Base-by-base conservation (phyloP, 306 rosid genomes). In the Crataegus laevigata region DNA sequence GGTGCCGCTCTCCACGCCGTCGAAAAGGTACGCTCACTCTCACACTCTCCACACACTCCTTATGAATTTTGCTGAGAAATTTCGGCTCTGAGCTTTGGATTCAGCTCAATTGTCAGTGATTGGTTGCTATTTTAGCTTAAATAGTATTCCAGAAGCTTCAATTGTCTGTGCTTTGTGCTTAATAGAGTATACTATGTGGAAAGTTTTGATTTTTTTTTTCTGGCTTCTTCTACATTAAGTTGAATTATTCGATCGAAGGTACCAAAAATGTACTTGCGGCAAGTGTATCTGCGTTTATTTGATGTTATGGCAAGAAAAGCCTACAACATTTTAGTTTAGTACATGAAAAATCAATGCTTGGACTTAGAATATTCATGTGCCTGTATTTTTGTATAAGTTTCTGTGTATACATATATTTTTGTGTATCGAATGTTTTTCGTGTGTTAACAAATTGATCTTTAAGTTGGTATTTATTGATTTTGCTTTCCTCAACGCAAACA, bases 1-100 rank as follows among this genome's bases (percentile, higher is more conserved):
- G 99, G 99, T 3, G 99, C 98, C 6, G 98, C 99, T 24, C 93
- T 96, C 57, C 98, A 96, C 62, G 98, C 98, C 10, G 98, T 96
- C 32, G 96, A 92, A 85, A 92, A 92, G 98, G 99, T 96, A 69
- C 24, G 66, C 60, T 24, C 57, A 6, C 57, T 11, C 65, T 5
- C 47, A 65, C 24, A 42, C 36, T 63, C 54, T 47, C 54, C 54
- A 47, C 21, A 29, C 28, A 25, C 24, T 75, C 40, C 38, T 62
- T 58, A 28, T 1, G 8, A 8, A 3, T 60, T 47, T 76, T 34
- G 26, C 29, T 34, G 12, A 29, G 51, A 32, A 47, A 59, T 43
- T 72, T 32, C 28, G 24, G 43, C 68, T 34, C 8, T 74, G 55
- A 34, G 69, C 65, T 63, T 13, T 17, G 43, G 70, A 79, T 73